Evolutionary conservation across 352 stramenopile species (phyloP).

Genomic region (Phytophthora fragariaefolia): DNA sequence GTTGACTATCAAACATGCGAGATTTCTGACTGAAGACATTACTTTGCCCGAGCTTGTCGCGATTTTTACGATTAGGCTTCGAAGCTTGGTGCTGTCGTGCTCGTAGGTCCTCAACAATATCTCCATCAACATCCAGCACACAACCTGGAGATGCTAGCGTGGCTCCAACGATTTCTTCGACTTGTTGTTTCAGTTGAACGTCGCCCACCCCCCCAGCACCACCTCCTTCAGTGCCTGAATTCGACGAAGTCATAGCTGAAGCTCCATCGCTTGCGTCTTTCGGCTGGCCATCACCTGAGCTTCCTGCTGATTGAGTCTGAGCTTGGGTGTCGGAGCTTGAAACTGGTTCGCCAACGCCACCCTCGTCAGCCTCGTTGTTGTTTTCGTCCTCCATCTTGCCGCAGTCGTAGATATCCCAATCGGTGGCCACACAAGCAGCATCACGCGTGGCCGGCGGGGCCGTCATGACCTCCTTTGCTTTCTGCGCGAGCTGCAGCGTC

Average conservation of each 20-base stretch:
- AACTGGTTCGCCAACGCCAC: constrained; percentile 3
- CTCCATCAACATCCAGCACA: constrained; percentile 78
- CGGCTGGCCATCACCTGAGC: constrained; percentile 18
- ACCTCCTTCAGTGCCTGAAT: constrained; percentile 17
- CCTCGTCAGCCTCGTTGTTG: constrained; percentile 40
- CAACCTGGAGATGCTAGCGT: constrained; percentile 81
- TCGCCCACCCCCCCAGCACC: constrained; percentile 48
- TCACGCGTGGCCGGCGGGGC: constrained; percentile 77
- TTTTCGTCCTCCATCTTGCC: constrained; percentile 34
- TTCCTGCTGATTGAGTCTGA: constrained; percentile 16
- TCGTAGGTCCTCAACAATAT: constrained; percentile 77
- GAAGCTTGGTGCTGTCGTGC: constrained; percentile 52
- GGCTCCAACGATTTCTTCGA: constrained; percentile 81
- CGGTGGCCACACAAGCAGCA: constrained; percentile 71
- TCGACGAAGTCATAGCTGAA: constrained; percentile 12
- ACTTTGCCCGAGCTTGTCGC: constrained; percentile 26
- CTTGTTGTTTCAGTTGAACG: constrained; percentile 68
- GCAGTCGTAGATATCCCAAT: constrained; percentile 91
- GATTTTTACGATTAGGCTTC: constrained; percentile 23
- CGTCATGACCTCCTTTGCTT: constrained; percentile 87
- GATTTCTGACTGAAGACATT: constrained; percentile 53
- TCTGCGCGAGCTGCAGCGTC: constrained; percentile 79
- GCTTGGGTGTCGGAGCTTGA: constrained; percentile 1
- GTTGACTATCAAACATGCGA: constrained; percentile 45
- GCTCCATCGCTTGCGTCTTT: constrained; percentile 21